Evolutionary conservation across 495 filamentous ascomycete species (phyloP).

Genomic region (Aspergillus cristatus): DNA sequence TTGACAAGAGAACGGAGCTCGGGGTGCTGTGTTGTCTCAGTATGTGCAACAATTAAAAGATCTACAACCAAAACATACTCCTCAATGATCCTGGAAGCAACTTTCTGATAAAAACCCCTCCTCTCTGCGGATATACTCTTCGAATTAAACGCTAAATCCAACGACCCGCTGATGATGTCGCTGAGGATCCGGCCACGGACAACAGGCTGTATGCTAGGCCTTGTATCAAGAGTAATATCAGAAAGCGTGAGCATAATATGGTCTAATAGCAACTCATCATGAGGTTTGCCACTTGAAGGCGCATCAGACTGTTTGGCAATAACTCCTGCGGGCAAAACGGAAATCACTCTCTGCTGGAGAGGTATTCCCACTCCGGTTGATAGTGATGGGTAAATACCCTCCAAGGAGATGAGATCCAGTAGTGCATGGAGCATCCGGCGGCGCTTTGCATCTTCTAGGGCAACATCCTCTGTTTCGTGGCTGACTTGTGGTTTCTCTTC

Average conservation of each 20-base stretch:
- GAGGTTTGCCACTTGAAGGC: conserved; percentile 11
- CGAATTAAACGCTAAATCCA: conserved; percentile 35
- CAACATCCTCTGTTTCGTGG: conserved; percentile 14
- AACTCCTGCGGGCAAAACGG: conserved; percentile 36
- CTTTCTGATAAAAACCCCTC: conserved; percentile 14
- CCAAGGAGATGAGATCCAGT: conserved; percentile 44
- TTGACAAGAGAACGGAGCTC: conserved; percentile 33
- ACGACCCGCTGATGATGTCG: conserved; percentile 32
- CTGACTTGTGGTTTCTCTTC: background rate
- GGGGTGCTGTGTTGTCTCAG: conserved; percentile 27
- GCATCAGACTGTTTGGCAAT: conserved; percentile 23
- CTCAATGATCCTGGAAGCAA: conserved; percentile 29
- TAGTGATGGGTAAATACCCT: conserved; percentile 48
- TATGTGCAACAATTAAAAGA: conserved; percentile 1
- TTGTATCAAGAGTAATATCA: conserved; percentile 22
- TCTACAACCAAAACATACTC: conserved; percentile 23
- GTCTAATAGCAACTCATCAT: conserved; percentile 23
- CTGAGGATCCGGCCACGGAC: conserved; percentile 35
- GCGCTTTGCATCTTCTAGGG: conserved; percentile 34
- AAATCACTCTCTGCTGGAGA: conserved; percentile 44
- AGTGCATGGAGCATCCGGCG: conserved; percentile 41
- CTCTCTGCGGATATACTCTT: conserved; percentile 10
- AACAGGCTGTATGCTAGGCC: conserved; percentile 31
- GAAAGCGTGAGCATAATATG: conserved; percentile 19
- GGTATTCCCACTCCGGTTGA: conserved; percentile 46